Base-by-base conservation (phyloP, 139 green algal species). In the Micromonas pusilla region DNA sequence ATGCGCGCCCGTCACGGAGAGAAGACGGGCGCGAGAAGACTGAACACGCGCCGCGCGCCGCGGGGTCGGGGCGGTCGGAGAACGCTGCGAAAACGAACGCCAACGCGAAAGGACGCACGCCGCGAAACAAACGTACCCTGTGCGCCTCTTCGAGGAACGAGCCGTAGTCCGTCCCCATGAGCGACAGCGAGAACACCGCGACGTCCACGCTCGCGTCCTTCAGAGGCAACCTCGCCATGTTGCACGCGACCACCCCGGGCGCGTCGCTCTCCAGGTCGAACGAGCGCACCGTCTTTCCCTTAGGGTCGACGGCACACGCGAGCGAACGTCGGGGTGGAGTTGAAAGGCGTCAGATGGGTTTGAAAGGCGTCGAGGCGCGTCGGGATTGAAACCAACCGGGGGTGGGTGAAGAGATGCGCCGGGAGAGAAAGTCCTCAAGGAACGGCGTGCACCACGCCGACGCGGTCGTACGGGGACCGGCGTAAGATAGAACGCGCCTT, bases 131-230 rank as follows among this genome's bases (percentile, higher is more conserved):
- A 57, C 45, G 9, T 52, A 97, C 87, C 0, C 94, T 82, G 0
- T 76, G 64, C 5, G 95, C 95, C 84, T 99, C 95, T 33, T 75
- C 31, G 33, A 98, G 70, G 78, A 92, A 95, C 0, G 34, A 26
- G 0, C 75, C 79, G 65, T 98, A 98, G 82, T 98, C 92, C 21
- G 87, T 96, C 52, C 93, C 93, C 95, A 99, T 99, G 26, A 99
- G 86, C 0, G 92, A 90, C 19, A 99, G 86, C 66, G 89, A 97
- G 85, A 99, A 97, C 16, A 99, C 79, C 1, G 89, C 93, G 0
- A 86, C 90, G 71, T 99, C 91, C n/a, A 92, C 80, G 16, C 73
- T 85, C 25, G 33, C 85, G 68, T 72, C 63, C 0, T 73, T n/a
- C 54, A 87, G 67, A 1, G 83, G 85, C 19, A 80, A 52, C 25